phyloP scores from a whole-genome alignment of 1,139 yeast species.

The Ogataea hybrid region DNA sequence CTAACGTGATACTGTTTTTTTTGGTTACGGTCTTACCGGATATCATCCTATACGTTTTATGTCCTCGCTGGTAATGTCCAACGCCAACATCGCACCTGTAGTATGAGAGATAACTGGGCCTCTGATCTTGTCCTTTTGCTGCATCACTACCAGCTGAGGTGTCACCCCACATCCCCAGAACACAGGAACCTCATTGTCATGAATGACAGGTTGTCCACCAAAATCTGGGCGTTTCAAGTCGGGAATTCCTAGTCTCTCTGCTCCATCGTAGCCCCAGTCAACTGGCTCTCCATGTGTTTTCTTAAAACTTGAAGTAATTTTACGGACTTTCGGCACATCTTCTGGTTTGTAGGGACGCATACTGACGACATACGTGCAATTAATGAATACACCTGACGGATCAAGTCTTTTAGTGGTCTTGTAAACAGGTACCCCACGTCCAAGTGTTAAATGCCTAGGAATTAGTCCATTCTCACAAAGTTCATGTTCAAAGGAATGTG shows the following conservation, averaged over 20 bases:
- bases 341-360: constrained; percentile 36
- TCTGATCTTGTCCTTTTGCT: constrained; percentile 26
- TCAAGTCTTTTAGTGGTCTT: constrained; percentile 32
- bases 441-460: constrained; percentile 23
- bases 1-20: too few relatives aligned
- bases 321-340: constrained; percentile 31
- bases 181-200: constrained; percentile 36
- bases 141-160: constrained; percentile 35
- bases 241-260: constrained; percentile 32
- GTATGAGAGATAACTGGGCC: constrained; percentile 34
- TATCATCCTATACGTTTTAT: constrained; percentile 4
- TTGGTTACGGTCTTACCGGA: too few relatives aligned
- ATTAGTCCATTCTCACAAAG: constrained; percentile 29
- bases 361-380: constrained; percentile 37
- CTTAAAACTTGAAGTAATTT: constrained; percentile 30
- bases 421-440: constrained; percentile 29
- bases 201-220: constrained; percentile 31
- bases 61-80: constrained; percentile 33
- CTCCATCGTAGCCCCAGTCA: constrained; percentile 39
- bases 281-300: constrained; percentile 39
- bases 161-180: constrained; percentile 43
- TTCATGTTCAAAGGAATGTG: constrained; percentile 37
- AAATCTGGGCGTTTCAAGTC: constrained; percentile 31
- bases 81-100: constrained; percentile 36
- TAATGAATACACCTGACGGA: constrained; percentile 35